These are phyloP conservation scores for Pseudocercospora ulei DNA, from an alignment of 2,329 filamentous ascomycete genomes.

Conservation along the genomic window DNA sequence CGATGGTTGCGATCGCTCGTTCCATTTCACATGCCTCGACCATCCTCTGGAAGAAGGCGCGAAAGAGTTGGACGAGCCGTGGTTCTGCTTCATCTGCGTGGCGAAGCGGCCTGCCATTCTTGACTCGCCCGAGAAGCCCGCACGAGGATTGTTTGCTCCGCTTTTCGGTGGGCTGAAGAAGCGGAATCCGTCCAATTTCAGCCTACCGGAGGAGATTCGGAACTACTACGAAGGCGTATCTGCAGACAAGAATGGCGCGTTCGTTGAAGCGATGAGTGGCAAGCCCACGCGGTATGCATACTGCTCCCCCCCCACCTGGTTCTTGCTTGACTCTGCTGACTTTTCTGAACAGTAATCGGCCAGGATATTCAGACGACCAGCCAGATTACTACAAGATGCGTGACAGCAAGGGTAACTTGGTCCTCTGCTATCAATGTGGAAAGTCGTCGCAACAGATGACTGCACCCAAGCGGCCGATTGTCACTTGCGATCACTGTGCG, in stretches of 20 bases:
- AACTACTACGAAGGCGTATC: conserved; percentile 67
- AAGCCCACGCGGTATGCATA: conserved; percentile 48
- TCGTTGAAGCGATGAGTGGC: conserved; percentile 57
- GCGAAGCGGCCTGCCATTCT: conserved; percentile 33
- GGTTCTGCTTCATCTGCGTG: conserved; percentile 71
- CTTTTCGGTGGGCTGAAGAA: conserved; percentile 48
- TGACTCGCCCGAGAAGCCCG: conserved; percentile 29
- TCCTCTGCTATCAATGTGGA: conserved; percentile 70
- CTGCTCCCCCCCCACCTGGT: neutral
- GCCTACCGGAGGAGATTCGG: conserved; percentile 60
- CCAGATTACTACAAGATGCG: conserved; percentile 37
- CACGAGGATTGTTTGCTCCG: conserved; percentile 51
- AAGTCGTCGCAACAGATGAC: conserved; percentile 43
- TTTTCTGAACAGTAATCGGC: conserved; percentile 19
- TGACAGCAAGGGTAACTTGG: conserved; percentile 61
- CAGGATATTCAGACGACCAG: conserved; percentile 40
- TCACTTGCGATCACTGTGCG: conserved; percentile 74
- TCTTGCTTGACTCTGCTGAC: conserved; percentile 10
- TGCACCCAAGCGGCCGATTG: conserved; percentile 56
- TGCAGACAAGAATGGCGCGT: conserved; percentile 67
- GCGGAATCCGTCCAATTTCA: conserved; percentile 34
- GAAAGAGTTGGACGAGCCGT: conserved; percentile 52
- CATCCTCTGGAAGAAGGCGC: conserved; percentile 55
- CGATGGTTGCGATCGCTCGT: conserved; percentile 80
- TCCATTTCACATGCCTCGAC: conserved; percentile 81